Conservation (phyloP, 1,284 basidiomycete species). For the Fomitiporia mediterranea region DNA sequence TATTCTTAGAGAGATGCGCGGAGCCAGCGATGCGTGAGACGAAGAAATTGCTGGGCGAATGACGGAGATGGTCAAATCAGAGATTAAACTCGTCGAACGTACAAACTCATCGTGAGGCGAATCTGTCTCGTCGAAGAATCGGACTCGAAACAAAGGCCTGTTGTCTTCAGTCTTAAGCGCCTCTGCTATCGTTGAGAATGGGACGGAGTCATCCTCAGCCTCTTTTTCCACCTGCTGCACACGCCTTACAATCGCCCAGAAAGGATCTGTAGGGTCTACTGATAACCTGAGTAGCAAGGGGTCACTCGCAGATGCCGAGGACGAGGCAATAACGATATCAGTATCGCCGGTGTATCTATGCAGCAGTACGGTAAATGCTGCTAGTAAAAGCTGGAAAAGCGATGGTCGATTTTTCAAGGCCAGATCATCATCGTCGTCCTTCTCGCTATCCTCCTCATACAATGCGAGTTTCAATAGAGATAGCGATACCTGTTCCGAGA, state of each 20-base stretch:
- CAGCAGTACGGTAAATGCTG: constrained; percentile 87
- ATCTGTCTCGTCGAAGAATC: constrained; percentile 94
- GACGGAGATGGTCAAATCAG: constrained; percentile 87
- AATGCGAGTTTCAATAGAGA: constrained; percentile 75
- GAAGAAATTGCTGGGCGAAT: constrained; percentile 54
- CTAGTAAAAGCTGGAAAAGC: constrained; percentile 87
- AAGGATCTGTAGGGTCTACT: constrained; percentile 85
- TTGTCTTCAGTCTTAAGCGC: constrained; percentile 63
- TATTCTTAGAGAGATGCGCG: constrained; percentile 79
- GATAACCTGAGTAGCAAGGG: constrained; percentile 85
- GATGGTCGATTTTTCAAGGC: constrained; percentile 54
- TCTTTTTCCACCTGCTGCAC: constrained; percentile 84
- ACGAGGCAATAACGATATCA: constrained; percentile 91
- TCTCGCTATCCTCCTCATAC: constrained; percentile 54
- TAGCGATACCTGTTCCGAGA: constrained; percentile 65
- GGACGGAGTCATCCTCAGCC: constrained; percentile 79
- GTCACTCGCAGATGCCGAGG: constrained; percentile 71
- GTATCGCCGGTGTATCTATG: constrained; percentile 97
- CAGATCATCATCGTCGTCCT: constrained; percentile 47
- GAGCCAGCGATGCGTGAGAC: constrained; percentile 67
- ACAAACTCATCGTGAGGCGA: constrained; percentile 71
- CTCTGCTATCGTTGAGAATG: constrained; percentile 77
- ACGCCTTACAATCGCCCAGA: constrained; percentile 86
- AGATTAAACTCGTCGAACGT: constrained; percentile 75
- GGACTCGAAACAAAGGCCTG: constrained; percentile 82